A percentile compares a stretch with the other conserved stretches of the same genome.
Evolutionary conservation across 1,139 yeast species (phyloP).

Genomic region (Lodderomyces oxycetoniae): DNA sequence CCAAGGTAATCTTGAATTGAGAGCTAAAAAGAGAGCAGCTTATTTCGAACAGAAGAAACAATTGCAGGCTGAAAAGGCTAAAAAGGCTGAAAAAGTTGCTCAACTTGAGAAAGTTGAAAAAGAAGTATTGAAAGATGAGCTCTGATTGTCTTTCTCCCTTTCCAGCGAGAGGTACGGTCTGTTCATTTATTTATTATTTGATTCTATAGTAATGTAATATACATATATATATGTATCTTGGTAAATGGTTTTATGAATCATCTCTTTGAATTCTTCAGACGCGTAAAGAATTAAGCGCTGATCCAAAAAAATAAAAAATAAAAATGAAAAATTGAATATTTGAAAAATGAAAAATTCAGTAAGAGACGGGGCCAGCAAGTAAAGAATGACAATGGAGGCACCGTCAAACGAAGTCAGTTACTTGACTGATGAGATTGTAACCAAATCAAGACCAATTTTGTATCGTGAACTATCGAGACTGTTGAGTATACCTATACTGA

Average conservation of each 20-base stretch:
- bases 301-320: too few relatives aligned
- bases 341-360: too few relatives aligned
- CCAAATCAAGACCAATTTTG: conserved; percentile 25
- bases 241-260: too few relatives aligned
- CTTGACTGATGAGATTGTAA: conserved; percentile 24
- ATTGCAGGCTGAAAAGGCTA: conserved; percentile 8
- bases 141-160: conserved; percentile 6
- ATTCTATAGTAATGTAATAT: too few relatives aligned
- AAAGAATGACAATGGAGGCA: conserved; percentile 35
- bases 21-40: conserved; percentile 27
- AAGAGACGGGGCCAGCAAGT: too few relatives aligned
- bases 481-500: conserved; percentile 24
- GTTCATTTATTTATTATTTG: too few relatives aligned
- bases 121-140: conserved; percentile 11
- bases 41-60: conserved; percentile 18
- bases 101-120: conserved; percentile 11
- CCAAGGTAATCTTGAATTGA: conserved; percentile 30
- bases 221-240: too few relatives aligned
- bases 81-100: conserved; percentile 15
- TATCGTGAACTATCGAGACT: conserved; percentile 28
- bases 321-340: too few relatives aligned
- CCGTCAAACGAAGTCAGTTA: conserved; percentile 27
- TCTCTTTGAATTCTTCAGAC: too few relatives aligned
- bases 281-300: too few relatives aligned
- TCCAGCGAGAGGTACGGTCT: too few relatives aligned